phyloP scores from a whole-genome alignment of 805 yeast species.

The Yamadazyma sp. region DNA sequence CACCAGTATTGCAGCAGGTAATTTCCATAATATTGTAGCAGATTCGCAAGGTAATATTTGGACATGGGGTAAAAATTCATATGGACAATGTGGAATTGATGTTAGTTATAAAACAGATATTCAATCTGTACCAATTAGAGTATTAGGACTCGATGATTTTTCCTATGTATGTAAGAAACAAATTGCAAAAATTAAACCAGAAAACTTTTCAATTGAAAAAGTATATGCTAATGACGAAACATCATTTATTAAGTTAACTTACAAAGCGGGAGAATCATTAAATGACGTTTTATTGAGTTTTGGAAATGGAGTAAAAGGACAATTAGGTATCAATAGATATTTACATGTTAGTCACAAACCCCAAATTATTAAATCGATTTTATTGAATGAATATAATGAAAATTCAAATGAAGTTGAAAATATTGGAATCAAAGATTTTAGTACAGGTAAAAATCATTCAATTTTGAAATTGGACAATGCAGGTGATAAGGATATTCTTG shows the following conservation, averaged over 20 bases:
- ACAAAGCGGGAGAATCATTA: slow-evolving; percentile 15
- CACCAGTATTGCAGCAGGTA: slow-evolving; percentile 67
- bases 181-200: slow-evolving; percentile 32
- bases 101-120: slow-evolving; percentile 64
- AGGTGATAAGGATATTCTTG: slow-evolving; percentile 54
- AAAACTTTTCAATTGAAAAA: slow-evolving; percentile 30
- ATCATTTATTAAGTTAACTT: slow-evolving; percentile 27
- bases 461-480: slow-evolving; percentile 54
- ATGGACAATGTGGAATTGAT: slow-evolving; percentile 80
- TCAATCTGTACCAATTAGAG: slow-evolving; percentile 59
- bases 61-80: slow-evolving; percentile 81
- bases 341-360: slow-evolving; percentile 74
- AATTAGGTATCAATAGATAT: slow-evolving; percentile 75
- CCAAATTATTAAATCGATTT: slow-evolving; percentile 48
- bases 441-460: slow-evolving; percentile 64
- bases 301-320: slow-evolving; percentile 86
- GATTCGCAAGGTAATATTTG: slow-evolving; percentile 68
- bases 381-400: slow-evolving; percentile 57
- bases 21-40: slow-evolving; percentile 66
- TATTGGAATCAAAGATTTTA: slow-evolving; percentile 50
- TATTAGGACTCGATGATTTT: slow-evolving; percentile 16
- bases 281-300: slow-evolving; percentile 50
- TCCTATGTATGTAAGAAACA: slow-evolving; percentile 22
- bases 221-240: slow-evolving; percentile 63
- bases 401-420: slow-evolving; percentile 33